phyloP scores from a whole-genome alignment of 192 early-diverging fungal species.

The Neocallimastix lanati region DNA sequence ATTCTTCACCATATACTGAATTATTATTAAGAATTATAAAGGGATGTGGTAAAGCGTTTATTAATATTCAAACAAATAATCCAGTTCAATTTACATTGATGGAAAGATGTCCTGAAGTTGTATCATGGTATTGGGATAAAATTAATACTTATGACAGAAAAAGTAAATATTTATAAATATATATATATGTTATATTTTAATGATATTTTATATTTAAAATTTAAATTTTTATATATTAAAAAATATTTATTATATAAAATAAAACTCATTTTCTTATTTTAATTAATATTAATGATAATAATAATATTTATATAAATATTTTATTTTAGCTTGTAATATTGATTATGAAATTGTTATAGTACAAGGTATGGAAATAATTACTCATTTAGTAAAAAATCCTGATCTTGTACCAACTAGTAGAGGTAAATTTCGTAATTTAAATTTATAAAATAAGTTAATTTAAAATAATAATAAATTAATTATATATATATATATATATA shows the following conservation, averaged over 20 bases:
- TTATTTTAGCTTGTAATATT: conserved; percentile 7
- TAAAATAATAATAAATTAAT: background rate
- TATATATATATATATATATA: too few relatives aligned
- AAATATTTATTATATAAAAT: too few relatives aligned
- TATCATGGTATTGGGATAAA: background rate
- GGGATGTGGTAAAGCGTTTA: background rate
- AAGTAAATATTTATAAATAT: conserved; percentile 5
- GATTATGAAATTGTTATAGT: conserved; percentile 41
- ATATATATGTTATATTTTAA: background rate
- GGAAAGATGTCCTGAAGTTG: background rate
- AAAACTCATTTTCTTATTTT: too few relatives aligned
- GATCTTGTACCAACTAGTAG: background rate
- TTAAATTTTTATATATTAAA: too few relatives aligned
- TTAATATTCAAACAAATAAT: background rate
- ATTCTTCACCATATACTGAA: background rate
- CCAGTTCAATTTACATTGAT: background rate
- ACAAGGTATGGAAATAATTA: conserved; percentile 50
- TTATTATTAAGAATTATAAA: background rate
- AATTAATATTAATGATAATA: too few relatives aligned
- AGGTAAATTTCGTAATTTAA: too few relatives aligned
- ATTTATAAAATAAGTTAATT: too few relatives aligned
- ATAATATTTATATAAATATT: too few relatives aligned
- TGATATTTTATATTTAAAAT: too few relatives aligned
- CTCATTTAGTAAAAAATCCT: conserved; percentile 38
- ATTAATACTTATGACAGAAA: background rate